Conservation (phyloP, 345 rosid species). For the Populus alba region DNA sequence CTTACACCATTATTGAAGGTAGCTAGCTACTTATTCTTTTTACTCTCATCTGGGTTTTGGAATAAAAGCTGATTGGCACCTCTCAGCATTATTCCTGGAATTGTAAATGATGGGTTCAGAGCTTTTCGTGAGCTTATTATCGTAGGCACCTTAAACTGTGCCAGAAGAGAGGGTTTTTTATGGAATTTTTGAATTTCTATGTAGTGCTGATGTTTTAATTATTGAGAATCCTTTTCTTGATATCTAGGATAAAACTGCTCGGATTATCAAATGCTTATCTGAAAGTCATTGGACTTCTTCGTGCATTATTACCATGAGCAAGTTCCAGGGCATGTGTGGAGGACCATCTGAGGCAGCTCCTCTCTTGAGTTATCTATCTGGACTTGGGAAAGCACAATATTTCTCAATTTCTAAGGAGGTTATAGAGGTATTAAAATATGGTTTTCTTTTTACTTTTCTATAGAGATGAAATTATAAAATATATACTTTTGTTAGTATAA, state of each 20-base stretch:
- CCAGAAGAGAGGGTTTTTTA: not conserved
- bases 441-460: no score
- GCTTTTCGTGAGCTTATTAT: not conserved
- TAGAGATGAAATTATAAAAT: no score
- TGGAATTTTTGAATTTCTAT: not conserved
- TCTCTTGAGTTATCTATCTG: constrained; percentile 63
- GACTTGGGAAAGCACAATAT: constrained; percentile 57
- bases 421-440: constrained; percentile 48
- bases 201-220: not conserved
- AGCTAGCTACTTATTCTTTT: not conserved
- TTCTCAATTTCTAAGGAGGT: constrained; percentile 50
- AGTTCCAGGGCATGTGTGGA: constrained; percentile 59
- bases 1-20: constrained; percentile 60
- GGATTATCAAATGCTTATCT: constrained; percentile 39
- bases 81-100: no score
- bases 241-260: constrained; percentile 51
- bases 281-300: constrained; percentile 62
- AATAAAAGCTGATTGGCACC: no score
- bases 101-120: no score
- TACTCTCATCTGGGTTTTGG: no score
- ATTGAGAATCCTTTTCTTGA: not conserved
- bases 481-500: no score
- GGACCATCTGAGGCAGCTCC: constrained; percentile 59
- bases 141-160: not conserved
- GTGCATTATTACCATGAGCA: constrained; percentile 61